Evolutionary conservation across 495 filamentous ascomycete species (phyloP).

Genomic region (Talaromyces liani): DNA sequence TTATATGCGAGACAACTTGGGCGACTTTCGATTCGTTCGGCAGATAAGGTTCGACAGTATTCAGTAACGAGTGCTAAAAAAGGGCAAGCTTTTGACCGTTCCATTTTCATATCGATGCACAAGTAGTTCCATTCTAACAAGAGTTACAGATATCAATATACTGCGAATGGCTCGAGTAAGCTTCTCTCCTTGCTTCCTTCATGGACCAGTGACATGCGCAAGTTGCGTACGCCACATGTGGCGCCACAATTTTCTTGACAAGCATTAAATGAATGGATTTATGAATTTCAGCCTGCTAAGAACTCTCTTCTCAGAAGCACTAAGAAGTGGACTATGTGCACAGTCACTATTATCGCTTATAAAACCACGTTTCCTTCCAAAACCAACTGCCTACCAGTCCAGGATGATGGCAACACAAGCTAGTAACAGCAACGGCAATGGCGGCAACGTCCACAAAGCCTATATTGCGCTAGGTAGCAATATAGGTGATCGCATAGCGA

Average conservation of each 20-base stretch:
- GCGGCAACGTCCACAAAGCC: slow-evolving; percentile 39
- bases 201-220: background rate
- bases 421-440: slow-evolving; percentile 4
- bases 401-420: slow-evolving; percentile 8
- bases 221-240: background rate
- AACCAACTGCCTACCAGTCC: background rate
- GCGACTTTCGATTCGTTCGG: background rate
- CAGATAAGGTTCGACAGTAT: background rate
- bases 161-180: background rate
- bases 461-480: slow-evolving; percentile 93
- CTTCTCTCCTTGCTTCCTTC: background rate
- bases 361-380: background rate
- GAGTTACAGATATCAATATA: background rate
- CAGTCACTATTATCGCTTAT: background rate
- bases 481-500: slow-evolving; percentile 73
- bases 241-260: background rate
- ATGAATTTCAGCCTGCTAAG: background rate
- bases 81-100: background rate
- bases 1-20: background rate
- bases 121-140: background rate
- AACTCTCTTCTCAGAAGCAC: background rate
- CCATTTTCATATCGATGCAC: background rate
- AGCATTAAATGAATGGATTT: background rate
- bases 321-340: background rate
- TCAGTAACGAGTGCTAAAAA: background rate